phyloP scores from a whole-genome alignment of 441 rosid genomes.

The Corymbia citriodora region DNA sequence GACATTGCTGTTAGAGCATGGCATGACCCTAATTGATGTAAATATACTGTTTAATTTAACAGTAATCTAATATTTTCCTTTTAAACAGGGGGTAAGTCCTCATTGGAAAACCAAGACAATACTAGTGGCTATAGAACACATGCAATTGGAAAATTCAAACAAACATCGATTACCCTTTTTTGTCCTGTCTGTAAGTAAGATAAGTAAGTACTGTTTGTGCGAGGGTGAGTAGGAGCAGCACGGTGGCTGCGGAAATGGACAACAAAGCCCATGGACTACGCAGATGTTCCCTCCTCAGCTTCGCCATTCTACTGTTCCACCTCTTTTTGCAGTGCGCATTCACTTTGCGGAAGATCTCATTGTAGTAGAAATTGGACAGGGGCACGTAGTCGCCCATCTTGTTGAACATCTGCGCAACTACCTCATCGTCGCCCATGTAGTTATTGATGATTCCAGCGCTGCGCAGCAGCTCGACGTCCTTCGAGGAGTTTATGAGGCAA shows the following conservation, averaged over 20 bases:
- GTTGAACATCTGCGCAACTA: background rate
- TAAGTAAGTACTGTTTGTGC: background rate
- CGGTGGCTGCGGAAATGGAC: background rate
- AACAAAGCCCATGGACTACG: constrained; percentile 4
- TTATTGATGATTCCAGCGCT: background rate
- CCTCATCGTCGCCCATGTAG: background rate
- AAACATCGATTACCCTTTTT: background rate
- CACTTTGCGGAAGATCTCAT: background rate
- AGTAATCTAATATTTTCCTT: background rate
- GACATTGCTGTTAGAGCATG: background rate
- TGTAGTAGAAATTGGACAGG: background rate
- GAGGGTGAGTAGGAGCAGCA: background rate
- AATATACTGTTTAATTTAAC: background rate
- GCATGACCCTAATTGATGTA: background rate
- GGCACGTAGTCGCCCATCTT: background rate
- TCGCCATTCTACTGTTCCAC: background rate
- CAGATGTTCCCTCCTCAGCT: background rate
- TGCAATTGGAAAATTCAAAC: background rate
- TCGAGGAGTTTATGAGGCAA: background rate
- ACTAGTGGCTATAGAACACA: background rate
- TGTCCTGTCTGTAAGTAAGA: background rate
- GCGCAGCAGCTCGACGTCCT: constrained; percentile 2
- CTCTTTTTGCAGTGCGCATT: background rate
- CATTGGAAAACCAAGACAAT: background rate
- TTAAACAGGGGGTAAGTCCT: background rate